A percentile compares a stretch with the other conserved stretches of the same genome.
Evolutionary conservation across 2,329 filamentous ascomycete species (phyloP).

Genomic region (Cadophora luteo-olivacea): DNA sequence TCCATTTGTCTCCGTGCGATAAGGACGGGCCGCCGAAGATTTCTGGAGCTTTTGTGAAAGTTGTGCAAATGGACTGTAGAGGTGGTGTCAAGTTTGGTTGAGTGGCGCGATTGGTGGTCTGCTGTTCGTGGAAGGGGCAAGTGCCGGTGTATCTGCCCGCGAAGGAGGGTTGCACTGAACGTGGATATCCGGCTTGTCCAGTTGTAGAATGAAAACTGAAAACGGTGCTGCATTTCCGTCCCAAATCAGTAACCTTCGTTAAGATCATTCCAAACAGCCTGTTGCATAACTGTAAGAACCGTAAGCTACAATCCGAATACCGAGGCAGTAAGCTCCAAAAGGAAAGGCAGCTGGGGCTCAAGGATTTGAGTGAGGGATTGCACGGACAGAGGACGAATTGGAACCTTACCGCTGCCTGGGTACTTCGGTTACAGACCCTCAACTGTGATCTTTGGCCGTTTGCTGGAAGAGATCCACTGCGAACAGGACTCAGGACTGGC

Average conservation of each 20-base stretch:
- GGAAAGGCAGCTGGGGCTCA: not conserved
- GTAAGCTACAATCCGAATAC: not conserved
- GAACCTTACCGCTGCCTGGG: not conserved
- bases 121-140: not conserved
- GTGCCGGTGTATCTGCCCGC: constrained; percentile 4
- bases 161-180: constrained; percentile 4
- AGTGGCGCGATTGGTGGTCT: constrained; percentile 3
- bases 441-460: constrained; percentile 13
- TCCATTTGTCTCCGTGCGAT: not conserved
- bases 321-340: constrained; percentile 2
- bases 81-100: constrained; percentile 11
- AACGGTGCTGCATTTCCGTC: constrained; percentile 2
- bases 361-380: constrained; percentile 7
- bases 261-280: not conserved
- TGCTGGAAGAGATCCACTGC: constrained; percentile 8
- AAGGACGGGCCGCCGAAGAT: constrained; percentile 5
- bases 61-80: not conserved
- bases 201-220: not conserved
- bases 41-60: constrained; percentile 1
- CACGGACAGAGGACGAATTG: constrained; percentile 6
- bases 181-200: not conserved
- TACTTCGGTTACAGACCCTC: constrained; percentile 1
- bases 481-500: not conserved
- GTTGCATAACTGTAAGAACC: not conserved
- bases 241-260: not conserved